Base-by-base conservation (phyloP, 805 yeast genomes). In the Isabelozyma heimii region DNA sequence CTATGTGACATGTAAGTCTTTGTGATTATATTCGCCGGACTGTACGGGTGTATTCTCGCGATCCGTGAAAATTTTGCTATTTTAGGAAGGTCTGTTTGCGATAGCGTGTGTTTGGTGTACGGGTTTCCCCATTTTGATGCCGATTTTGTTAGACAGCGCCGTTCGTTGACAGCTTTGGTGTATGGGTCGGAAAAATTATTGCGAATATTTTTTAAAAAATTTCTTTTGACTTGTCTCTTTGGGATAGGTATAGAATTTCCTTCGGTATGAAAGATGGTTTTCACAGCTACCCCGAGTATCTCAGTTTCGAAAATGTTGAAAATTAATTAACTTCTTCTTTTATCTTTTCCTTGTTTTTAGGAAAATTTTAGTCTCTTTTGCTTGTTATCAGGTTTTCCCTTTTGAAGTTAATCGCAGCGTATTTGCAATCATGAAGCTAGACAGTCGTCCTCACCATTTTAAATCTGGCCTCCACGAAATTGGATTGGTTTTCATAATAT, bases 391-490 rank as follows among this genome's bases (percentile, higher is more conserved):
- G 17, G 27, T 24, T 27, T 37, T 15, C 15, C 44, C n/a, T 30
- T 35, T 24, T 45, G 27, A 12, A 30, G 39, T 40, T 45, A 42
- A 26, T 5, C 24, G 24, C 2, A 42, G 41, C 15, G 26, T 16
- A 43, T 33, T 17, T 16, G 39, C 43, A 44, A 26, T 24, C 30
- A 39, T 42, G 49, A 48, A 45, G 15, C 30, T 42, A 40, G 35
- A 30, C 8, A 30, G 35, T 30, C 52, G 61, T 33, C 61, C 61
- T 16, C 16, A 45, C 8, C 49, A 46, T 41, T 61, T 63, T 43
- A 58, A 50, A 37, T 53, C 66, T 5, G 40, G 44, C 2, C 44
- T 52, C 41, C 71, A 67, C 50, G 72, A 67, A 49, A 39, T 58
- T 5, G 46, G 52, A 13, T 45, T 63, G n/a, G 60, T 65, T 13